Conservation (phyloP, 495 filamentous ascomycete genomes). For the Letharia lupina region DNA sequence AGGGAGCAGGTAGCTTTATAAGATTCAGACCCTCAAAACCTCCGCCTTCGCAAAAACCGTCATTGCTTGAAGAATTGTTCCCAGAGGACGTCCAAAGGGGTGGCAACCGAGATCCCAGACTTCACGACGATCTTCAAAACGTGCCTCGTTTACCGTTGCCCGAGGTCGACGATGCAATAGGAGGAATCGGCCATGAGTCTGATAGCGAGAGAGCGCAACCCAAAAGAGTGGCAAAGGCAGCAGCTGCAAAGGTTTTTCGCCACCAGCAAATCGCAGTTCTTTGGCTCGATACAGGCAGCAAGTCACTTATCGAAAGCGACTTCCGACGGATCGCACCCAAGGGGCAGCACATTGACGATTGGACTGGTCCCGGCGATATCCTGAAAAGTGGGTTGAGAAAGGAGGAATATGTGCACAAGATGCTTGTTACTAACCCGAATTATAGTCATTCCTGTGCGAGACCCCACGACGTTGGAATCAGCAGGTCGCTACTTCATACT, state of each 20-base stretch:
- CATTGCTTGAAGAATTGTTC: constrained; percentile 52
- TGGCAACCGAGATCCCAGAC: neutral
- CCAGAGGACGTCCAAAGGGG: constrained; percentile 36
- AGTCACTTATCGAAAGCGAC: constrained; percentile 50
- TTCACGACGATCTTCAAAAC: neutral
- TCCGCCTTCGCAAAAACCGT: constrained; percentile 15
- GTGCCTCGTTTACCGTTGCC: constrained; percentile 30
- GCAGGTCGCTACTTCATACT: constrained; percentile 52
- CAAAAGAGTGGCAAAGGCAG: constrained; percentile 5
- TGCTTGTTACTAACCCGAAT: neutral
- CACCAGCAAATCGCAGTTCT: constrained; percentile 34
- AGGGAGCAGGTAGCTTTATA: neutral
- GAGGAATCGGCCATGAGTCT: constrained; percentile 8
- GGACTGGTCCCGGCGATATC: constrained; percentile 46
- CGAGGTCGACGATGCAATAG: constrained; percentile 8
- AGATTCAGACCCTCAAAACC: neutral
- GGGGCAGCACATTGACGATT: constrained; percentile 54
- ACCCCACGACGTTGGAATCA: constrained; percentile 44
- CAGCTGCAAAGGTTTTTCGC: constrained; percentile 19
- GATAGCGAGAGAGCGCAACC: neutral
- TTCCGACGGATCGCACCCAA: constrained; percentile 53
- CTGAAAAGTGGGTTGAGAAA: constrained; percentile 26
- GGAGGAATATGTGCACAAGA: neutral
- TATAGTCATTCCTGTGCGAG: constrained; percentile 43
- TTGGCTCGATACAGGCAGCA: constrained; percentile 42